Percentiles rank a stretch among this genome's conserved stretches.
Evolutionary conservation across 345 rosid genomes (phyloP).

Genomic region (Ceriops decandra): DNA sequence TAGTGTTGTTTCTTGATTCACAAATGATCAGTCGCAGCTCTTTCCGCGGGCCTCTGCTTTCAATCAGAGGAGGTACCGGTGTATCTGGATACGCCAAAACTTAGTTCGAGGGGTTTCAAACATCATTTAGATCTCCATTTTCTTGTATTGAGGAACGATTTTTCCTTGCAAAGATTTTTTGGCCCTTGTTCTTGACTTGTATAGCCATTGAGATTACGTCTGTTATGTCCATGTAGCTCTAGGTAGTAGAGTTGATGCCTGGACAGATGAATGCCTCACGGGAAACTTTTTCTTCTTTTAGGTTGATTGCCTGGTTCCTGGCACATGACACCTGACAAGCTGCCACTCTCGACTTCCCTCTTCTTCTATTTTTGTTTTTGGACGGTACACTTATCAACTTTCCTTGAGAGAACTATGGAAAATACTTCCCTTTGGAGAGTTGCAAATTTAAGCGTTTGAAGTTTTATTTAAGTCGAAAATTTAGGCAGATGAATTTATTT

Average conservation of each 20-base stretch:
- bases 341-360: background rate
- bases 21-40: conserved; percentile 45
- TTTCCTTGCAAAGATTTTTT: conserved; percentile 6
- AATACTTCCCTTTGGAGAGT: too few relatives aligned
- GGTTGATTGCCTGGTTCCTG: conserved; percentile 1
- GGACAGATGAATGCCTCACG: conserved; percentile 10
- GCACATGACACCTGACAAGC: conserved; percentile 10
- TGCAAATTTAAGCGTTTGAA: too few relatives aligned
- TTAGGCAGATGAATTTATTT: too few relatives aligned
- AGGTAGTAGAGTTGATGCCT: conserved; percentile 19
- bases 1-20: conserved; percentile 75
- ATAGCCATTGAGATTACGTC: conserved; percentile 24
- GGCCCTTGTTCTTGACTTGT: conserved; percentile 13
- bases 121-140: conserved; percentile 14
- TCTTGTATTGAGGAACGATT: conserved; percentile 21
- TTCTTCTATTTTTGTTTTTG: too few relatives aligned
- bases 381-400: too few relatives aligned
- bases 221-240: conserved; percentile 4
- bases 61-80: conserved; percentile 54
- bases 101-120: conserved; percentile 31
- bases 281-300: background rate
- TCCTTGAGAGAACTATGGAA: too few relatives aligned
- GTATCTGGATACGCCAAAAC: conserved; percentile 26
- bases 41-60: conserved; percentile 43
- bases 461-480: too few relatives aligned